Evolutionary conservation across 2,329 filamentous ascomycete genomes (phyloP).

Genomic region (Diaporthe sp.): DNA sequence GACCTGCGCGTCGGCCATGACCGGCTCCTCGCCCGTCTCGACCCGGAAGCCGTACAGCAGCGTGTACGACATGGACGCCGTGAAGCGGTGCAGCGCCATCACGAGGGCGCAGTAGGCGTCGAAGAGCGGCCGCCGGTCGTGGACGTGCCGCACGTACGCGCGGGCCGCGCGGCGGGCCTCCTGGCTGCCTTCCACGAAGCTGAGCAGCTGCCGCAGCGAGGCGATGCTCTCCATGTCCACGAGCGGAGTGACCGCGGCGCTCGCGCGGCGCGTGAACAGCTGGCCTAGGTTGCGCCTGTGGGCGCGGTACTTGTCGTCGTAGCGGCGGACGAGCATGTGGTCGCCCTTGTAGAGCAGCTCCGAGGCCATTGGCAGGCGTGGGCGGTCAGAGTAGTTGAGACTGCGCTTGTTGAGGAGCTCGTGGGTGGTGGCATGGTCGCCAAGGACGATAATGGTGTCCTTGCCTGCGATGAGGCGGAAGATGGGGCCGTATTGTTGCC

Average conservation of each 20-base stretch:
- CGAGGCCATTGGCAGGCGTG: slow-evolving; percentile 51
- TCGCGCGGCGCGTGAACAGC: slow-evolving; percentile 43
- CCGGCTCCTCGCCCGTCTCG: slow-evolving; percentile 51
- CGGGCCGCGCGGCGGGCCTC: neutral
- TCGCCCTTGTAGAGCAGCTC: slow-evolving; percentile 49
- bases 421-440: slow-evolving; percentile 55
- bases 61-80: slow-evolving; percentile 55
- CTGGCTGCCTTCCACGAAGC: neutral
- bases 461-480: slow-evolving; percentile 52
- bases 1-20: slow-evolving; percentile 2
- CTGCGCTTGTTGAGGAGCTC: slow-evolving; percentile 57
- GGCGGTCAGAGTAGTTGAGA: slow-evolving; percentile 53
- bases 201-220: slow-evolving; percentile 12
- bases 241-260: neutral
- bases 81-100: slow-evolving; percentile 55
- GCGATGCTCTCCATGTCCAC: slow-evolving; percentile 24
- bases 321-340: slow-evolving; percentile 48
- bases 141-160: slow-evolving; percentile 6
- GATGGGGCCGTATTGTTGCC: slow-evolving; percentile 53
- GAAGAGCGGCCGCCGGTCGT: neutral
- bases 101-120: slow-evolving; percentile 48
- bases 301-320: slow-evolving; percentile 40
- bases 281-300: slow-evolving; percentile 31
- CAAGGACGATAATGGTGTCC: slow-evolving; percentile 52
- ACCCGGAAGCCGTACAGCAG: slow-evolving; percentile 54